Conservation (phyloP, 2,329 filamentous ascomycete genomes). For the Phaeosphaeriaceae sp. region DNA sequence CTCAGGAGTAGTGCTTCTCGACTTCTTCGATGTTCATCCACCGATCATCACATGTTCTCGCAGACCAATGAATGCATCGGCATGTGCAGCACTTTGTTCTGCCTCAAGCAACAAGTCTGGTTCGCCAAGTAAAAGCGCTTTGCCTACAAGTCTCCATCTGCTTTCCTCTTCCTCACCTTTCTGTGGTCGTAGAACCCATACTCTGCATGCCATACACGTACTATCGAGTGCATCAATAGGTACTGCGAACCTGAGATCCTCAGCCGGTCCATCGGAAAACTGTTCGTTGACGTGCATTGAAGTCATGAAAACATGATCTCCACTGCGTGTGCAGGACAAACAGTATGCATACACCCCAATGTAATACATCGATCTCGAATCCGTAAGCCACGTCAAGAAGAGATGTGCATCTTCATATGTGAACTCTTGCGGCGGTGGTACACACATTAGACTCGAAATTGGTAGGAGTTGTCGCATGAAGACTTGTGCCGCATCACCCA, state of each 20-base stretch:
- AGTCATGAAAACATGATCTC: constrained; percentile 6
- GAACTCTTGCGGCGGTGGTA: not conserved
- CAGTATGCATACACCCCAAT: constrained; percentile 4
- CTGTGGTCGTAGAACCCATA: constrained; percentile 17
- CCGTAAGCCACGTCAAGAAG: constrained; percentile 24
- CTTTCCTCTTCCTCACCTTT: not conserved
- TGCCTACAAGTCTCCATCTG: constrained; percentile 20
- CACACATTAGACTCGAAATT: not conserved
- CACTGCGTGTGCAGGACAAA: constrained; percentile 7
- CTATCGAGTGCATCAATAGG: constrained; percentile 14
- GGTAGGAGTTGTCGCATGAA: constrained; percentile 11
- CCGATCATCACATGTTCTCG: not conserved
- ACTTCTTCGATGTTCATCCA: not conserved
- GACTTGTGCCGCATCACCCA: constrained; percentile 7
- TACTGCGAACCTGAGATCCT: constrained; percentile 14
- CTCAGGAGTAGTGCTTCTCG: no score
- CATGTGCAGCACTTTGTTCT: not conserved
- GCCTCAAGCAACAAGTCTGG: constrained; percentile 12
- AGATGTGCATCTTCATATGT: constrained; percentile 14
- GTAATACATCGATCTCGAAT: constrained; percentile 23
- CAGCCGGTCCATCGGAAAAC: constrained; percentile 3
- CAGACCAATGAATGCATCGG: not conserved
- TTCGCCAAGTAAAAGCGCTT: constrained; percentile 22
- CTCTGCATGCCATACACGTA: constrained; percentile 13
- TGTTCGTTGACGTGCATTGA: constrained; percentile 9